Evolutionary conservation across 495 filamentous ascomycete genomes (phyloP), one percentile per base, ranked within the genome.

Genomic region (Talaromyces stipitatus): DNA sequence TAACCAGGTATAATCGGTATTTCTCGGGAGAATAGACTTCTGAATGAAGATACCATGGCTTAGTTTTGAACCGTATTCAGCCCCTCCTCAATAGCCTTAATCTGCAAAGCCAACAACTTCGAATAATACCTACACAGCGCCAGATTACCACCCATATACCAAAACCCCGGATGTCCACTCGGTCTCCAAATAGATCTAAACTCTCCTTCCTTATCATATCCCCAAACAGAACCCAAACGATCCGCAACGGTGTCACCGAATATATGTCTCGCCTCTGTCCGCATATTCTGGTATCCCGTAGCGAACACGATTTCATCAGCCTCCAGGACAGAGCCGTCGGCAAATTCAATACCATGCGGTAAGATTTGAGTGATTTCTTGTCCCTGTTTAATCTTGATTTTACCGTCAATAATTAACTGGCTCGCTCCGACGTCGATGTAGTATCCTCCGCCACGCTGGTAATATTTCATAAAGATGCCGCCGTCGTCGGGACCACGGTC

Each of bases 281-380:
- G 76, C 89, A 94, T 95, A 61, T 89, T 91, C 38, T 82, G 73
- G 65, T 91, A 94, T 0, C 90, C 90, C 6, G 90, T 95, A 4
- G 90, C 90, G 47, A 92, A 82, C 3, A 94, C 78, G 41, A 95
- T 84, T 64, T 88, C 81, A 59, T 94, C 90, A 0, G 89, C 87
- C 28, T 85, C 80, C 0, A 94, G 67, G 36, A 70, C 72, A 2
- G 69, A 75, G 2, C 87, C 89, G 56, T 94, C 87, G 0, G 74
- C 77, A 27, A 95, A 78, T 4, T 72, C 65, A 4, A 94, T 45
- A 0, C 82, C 80, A 10, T 72, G 60, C 0, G 77, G 71, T 0
- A 84, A 69, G 41, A 92, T 76, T 1, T 63, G 62, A 6, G 58
- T 45, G 10, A 92, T 78, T 29, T 84, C 80, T 0, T 76, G 72